Percentiles rank a stretch among this genome's conserved stretches.
Conservation (phyloP, 2,329 filamentous ascomycete species). For the Pyrenophora teres region DNA sequence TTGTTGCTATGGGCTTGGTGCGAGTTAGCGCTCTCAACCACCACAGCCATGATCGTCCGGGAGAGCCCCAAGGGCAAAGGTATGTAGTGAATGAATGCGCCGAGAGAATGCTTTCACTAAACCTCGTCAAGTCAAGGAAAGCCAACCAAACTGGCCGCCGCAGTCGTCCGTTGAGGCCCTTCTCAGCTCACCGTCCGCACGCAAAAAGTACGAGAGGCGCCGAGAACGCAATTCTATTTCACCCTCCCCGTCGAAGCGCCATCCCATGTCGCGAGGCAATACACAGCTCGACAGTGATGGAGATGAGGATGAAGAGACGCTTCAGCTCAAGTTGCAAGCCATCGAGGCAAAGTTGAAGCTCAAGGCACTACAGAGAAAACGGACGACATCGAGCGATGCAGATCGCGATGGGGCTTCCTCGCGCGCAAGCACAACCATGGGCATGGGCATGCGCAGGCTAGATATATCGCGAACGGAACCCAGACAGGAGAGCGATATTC, state of each 20-base stretch:
- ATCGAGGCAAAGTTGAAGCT: slow-evolving; percentile 87
- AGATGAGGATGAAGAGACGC: slow-evolving; percentile 78
- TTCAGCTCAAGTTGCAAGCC: slow-evolving; percentile 82
- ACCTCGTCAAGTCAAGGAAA: slow-evolving; percentile 41
- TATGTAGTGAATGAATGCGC: slow-evolving; percentile 20
- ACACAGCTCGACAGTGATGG: slow-evolving; percentile 13
- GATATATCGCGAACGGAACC: slow-evolving; percentile 31
- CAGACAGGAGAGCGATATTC: slow-evolving; percentile 52
- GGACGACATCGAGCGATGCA: slow-evolving; percentile 27
- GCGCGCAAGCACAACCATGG: slow-evolving; percentile 36
- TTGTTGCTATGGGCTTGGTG: slow-evolving; percentile 37
- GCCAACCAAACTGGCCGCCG: slow-evolving; percentile 62
- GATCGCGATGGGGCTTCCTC: slow-evolving; percentile 32
- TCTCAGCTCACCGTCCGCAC: slow-evolving; percentile 75
- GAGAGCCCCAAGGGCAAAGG: slow-evolving; percentile 54
- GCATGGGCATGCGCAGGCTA: slow-evolving; percentile 24
- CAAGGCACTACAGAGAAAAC: slow-evolving; percentile 75
- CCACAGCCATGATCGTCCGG: slow-evolving; percentile 51
- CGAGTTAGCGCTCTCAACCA: slow-evolving; percentile 13
- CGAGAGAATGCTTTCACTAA: slow-evolving; percentile 19
- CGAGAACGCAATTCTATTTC: slow-evolving; percentile 62
- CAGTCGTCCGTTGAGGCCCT: slow-evolving; percentile 66
- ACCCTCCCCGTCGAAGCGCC: slow-evolving; percentile 63
- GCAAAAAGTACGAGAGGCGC: slow-evolving; percentile 70
- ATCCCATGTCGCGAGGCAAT: slow-evolving; percentile 30